These are phyloP conservation scores for Cystofilobasidium ferigula DNA, from an alignment of 768 basidiomycete species.

Conservation along the genomic window DNA sequence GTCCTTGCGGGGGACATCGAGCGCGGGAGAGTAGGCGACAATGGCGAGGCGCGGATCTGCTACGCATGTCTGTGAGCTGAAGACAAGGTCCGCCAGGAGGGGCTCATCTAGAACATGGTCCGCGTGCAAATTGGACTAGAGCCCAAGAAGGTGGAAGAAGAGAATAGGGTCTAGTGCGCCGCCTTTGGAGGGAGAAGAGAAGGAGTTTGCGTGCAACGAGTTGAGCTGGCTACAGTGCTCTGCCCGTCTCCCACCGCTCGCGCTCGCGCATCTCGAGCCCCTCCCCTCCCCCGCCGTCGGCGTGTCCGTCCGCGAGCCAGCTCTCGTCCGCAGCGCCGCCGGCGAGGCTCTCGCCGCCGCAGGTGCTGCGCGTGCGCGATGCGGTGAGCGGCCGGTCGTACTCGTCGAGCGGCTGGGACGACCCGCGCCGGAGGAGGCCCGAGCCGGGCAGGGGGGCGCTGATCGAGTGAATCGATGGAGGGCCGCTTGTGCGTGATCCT, in stretches of 20 bases:
- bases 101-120: too few species aligned
- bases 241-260: background rate
- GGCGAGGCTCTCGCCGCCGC: too few species aligned
- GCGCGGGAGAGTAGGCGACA: background rate
- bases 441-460: background rate
- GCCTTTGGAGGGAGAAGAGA: too few species aligned
- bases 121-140: too few species aligned
- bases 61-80: too few species aligned
- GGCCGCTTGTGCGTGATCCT: background rate
- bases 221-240: background rate
- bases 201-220: background rate
- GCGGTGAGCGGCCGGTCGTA: conserved; percentile 1
- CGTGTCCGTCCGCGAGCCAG: background rate
- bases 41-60: conserved; percentile 1
- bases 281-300: background rate
- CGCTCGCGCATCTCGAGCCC: background rate
- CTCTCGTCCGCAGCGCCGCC: background rate
- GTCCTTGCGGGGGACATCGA: conserved; percentile 14
- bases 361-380: background rate
- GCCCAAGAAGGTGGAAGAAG: too few species aligned
- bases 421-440: background rate
- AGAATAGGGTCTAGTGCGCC: too few species aligned
- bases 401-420: background rate
- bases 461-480: background rate
- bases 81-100: too few species aligned